Conservation (phyloP, 345 rosid genomes). For the Trapa incisa region DNA sequence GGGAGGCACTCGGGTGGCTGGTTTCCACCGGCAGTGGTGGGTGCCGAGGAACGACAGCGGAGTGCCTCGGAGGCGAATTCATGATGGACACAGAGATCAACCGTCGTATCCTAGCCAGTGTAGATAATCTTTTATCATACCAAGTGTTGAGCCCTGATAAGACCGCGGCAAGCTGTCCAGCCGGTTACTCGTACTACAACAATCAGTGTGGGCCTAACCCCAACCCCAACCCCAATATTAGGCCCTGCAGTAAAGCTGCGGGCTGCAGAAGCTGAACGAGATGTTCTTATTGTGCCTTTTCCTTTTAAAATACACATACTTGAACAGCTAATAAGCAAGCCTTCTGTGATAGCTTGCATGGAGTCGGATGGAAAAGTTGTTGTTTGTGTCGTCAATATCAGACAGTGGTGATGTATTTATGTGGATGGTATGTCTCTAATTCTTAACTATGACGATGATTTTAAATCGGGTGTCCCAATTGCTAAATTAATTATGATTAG, state of each 20-base stretch:
- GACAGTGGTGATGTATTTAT: no score
- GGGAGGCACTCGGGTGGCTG: not conserved
- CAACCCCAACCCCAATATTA: not conserved
- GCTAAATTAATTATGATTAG: no score
- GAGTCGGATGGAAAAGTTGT: not conserved
- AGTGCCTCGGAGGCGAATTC: not conserved
- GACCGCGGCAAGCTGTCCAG: not conserved
- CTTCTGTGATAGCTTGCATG: not conserved
- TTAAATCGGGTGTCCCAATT: no score
- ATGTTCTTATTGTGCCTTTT: not conserved
- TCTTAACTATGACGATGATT: no score
- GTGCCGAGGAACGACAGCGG: not conserved
- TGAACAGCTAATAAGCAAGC: not conserved
- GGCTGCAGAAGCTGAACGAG: not conserved
- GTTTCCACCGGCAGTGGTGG: not conserved
- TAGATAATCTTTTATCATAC: not conserved
- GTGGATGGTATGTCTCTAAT: no score
- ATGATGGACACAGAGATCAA: not conserved
- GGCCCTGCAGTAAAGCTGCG: not conserved
- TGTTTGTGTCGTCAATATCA: no score
- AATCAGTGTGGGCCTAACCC: not conserved
- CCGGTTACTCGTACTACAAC: constrained; percentile 5
- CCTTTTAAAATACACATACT: not conserved
- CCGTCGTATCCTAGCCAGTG: not conserved
- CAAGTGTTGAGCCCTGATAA: not conserved